Evolutionary conservation across 257 asterid species (phyloP).

Genomic region (Solanum chmielewskii): DNA sequence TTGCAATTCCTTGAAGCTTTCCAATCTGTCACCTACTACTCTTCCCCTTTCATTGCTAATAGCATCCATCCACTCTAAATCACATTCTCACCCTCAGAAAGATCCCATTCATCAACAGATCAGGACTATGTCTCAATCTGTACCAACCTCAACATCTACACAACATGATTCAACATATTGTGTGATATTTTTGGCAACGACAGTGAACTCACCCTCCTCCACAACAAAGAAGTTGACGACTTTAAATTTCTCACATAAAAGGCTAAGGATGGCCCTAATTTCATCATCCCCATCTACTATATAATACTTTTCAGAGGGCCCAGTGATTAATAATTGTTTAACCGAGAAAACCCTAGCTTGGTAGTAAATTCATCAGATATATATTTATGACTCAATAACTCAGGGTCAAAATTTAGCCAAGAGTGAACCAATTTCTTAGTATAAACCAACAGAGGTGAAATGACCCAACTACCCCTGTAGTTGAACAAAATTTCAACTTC

Average conservation of each 20-base stretch:
- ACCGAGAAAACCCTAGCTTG: not conserved
- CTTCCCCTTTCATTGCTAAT: not conserved
- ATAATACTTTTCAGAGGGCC: no score
- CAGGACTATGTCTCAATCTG: not conserved
- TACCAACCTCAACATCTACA: not conserved
- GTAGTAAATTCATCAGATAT: no score
- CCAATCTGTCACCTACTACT: not conserved
- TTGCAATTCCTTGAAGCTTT: not conserved
- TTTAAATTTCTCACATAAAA: not conserved
- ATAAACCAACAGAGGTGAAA: not conserved
- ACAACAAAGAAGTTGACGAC: not conserved
- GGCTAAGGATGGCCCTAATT: not conserved
- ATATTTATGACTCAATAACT: not conserved
- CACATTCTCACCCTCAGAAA: not conserved
- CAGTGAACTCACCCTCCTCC: not conserved
- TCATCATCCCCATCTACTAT: not conserved
- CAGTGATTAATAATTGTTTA: not conserved
- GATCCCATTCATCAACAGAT: not conserved
- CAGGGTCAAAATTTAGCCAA: not conserved
- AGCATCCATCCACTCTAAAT: no score
- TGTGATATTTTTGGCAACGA: not conserved
- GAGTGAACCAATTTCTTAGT: not conserved
- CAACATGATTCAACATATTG: not conserved
- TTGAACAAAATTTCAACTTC: not conserved
- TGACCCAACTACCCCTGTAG: not conserved